Evolutionary conservation across 805 yeast species (phyloP).

Genomic region (Wickerhamiella shivajii): DNA sequence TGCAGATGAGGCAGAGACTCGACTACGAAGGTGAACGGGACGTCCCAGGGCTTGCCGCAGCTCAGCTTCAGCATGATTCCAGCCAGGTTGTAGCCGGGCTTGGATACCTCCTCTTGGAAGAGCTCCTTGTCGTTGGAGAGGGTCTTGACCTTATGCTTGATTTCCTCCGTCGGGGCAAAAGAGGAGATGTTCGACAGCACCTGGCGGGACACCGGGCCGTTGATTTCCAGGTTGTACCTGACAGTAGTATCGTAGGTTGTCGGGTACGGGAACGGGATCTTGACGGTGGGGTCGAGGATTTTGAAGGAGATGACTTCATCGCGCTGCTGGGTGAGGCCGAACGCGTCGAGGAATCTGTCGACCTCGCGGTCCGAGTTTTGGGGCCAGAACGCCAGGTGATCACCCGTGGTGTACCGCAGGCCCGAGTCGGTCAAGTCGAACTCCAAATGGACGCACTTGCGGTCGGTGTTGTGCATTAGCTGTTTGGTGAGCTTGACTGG

Average conservation of each 20-base stretch:
- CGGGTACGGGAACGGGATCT: constrained; percentile 35
- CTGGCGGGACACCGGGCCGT: constrained; percentile 90
- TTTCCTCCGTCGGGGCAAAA: constrained; percentile 60
- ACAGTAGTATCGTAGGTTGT: constrained; percentile 79
- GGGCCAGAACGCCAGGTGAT: constrained; percentile 91
- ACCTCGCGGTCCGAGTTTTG: constrained; percentile 71
- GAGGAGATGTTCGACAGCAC: constrained; percentile 54
- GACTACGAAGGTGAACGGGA: constrained; percentile 73
- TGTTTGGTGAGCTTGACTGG: constrained; percentile 48
- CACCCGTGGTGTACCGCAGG: constrained; percentile 84
- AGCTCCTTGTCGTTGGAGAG: constrained; percentile 54
- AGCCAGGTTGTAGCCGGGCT: constrained; percentile 53
- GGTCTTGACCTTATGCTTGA: constrained; percentile 33
- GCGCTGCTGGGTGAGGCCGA: constrained; percentile 41
- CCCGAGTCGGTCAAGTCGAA: constrained; percentile 64
- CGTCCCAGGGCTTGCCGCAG: constrained; percentile 53
- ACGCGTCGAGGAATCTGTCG: constrained; percentile 44
- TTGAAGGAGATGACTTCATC: constrained; percentile 47
- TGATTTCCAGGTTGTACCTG: constrained; percentile 76
- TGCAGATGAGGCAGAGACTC: constrained; percentile 72
- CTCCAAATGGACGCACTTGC: constrained; percentile 85
- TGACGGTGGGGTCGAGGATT: constrained; percentile 42
- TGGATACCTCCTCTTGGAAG: constrained; percentile 52
- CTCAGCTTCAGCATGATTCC: constrained; percentile 56
- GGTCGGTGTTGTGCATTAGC: constrained; percentile 44